These are phyloP conservation scores for Wickerhamomyces sp. DNA, from an alignment of 1,139 yeast species.

Conservation along the genomic window DNA sequence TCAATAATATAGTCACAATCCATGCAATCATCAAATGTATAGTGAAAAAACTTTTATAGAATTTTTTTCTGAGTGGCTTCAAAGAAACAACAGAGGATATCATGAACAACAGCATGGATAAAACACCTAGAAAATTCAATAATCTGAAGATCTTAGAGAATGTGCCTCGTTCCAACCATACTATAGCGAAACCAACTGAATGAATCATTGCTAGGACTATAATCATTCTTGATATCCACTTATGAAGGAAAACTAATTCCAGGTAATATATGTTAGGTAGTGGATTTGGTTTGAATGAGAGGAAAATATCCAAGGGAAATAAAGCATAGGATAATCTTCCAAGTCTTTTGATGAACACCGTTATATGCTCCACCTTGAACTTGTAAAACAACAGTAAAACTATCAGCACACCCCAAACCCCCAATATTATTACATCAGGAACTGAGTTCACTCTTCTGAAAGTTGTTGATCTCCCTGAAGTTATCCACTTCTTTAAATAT, in stretches of 20 bases:
- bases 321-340: slow-evolving; percentile 59
- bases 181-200: slow-evolving; percentile 45
- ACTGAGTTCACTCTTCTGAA: slow-evolving; percentile 18
- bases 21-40: slow-evolving; percentile 69
- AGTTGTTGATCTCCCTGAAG: slow-evolving; percentile 26
- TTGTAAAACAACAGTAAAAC: slow-evolving; percentile 24
- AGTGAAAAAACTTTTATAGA: slow-evolving; percentile 57
- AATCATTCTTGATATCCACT: slow-evolving; percentile 73
- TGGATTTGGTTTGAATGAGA: slow-evolving; percentile 60
- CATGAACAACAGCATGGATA: slow-evolving; percentile 40
- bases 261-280: slow-evolving; percentile 52
- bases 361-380: slow-evolving; percentile 24
- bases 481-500: slow-evolving; percentile 24
- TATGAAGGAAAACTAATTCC: slow-evolving; percentile 56
- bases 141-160: slow-evolving; percentile 37
- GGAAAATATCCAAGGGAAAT: slow-evolving; percentile 57
- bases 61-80: slow-evolving; percentile 45
- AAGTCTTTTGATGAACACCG: slow-evolving; percentile 25
- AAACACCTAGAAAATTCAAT: slow-evolving; percentile 59
- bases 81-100: slow-evolving; percentile 52
- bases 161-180: slow-evolving; percentile 38
- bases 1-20: slow-evolving; percentile 51
- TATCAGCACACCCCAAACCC: slow-evolving; percentile 32
- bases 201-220: slow-evolving; percentile 51
- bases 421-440: slow-evolving; percentile 29